Conservation (phyloP, 1,284 basidiomycete species). For the Tilletia caries region DNA sequence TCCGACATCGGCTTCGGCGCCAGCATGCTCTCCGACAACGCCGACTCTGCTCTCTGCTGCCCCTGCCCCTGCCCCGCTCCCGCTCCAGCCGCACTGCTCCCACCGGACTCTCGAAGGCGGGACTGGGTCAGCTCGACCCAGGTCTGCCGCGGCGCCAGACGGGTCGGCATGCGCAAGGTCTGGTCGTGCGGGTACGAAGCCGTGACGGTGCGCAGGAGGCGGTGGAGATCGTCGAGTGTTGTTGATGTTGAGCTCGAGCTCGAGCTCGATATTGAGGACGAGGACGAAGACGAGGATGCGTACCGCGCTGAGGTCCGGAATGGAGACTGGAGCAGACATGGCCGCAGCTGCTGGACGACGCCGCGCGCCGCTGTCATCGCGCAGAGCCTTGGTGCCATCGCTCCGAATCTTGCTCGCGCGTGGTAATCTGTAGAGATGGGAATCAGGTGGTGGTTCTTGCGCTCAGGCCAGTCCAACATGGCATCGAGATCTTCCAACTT, state of each 20-base stretch:
- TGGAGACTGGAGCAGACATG: not conserved
- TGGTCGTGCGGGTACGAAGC: conserved; percentile 7
- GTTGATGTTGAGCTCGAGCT: not conserved
- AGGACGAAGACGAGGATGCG: not conserved
- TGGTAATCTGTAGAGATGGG: no score
- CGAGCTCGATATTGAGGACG: not conserved
- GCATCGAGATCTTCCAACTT: no score
- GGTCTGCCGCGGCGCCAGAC: conserved; percentile 2
- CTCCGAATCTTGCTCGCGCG: no score
- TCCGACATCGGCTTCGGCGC: conserved; percentile 47
- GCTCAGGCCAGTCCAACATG: no score
- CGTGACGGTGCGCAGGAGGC: not conserved
- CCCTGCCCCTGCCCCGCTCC: not conserved
- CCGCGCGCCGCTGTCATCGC: not conserved
- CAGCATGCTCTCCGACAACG: conserved; percentile 19
- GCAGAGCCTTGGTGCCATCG: not conserved
- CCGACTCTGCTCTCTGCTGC: not conserved
- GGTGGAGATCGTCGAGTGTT: conserved; percentile 11
- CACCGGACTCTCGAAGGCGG: not conserved
- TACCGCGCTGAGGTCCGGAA: not conserved
- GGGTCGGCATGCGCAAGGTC: conserved; percentile 3
- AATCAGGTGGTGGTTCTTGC: no score
- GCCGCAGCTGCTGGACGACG: not conserved
- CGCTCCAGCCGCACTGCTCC: not conserved
- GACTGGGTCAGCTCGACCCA: conserved; percentile 11